Evolutionary conservation across 169 alveolate genomes (phyloP), one percentile per base, ranked within the genome.

Genomic region (Cryptosporidium tyzzeri): DNA sequence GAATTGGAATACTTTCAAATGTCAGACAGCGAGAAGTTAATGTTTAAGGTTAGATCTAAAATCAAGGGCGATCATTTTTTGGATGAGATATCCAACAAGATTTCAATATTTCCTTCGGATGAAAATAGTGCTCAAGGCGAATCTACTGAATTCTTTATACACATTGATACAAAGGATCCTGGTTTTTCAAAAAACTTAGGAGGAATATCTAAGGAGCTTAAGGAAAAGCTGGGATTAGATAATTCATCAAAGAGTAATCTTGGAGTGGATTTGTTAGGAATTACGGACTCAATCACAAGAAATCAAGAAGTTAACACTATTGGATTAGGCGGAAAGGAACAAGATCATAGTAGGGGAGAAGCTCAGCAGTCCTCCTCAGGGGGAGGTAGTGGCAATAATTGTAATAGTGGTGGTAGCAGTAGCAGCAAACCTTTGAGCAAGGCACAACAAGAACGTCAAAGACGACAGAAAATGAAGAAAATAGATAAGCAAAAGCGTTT

Each of bases 401-500:
- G 5, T 31, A n/a, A 23, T 14, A 29, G 10, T 9, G 67, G 9
- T 55, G 71, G 71, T n/a, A 39, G 23, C 21, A 29, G 71, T 21
- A 29, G 53, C 6, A 41, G 39, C 45, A 80, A 80, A 31, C 69
- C 89, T 31, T 18, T 80, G 37, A 80, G 65, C 9, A 80, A 80
- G 48, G 74, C 89, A 10, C 89, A 80, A 23, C 89, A 80, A 31
- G 89, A 80, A 10, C 73, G 89, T 41, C 89, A 62, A 55, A 80
- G 95, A 92, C 70, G 95, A 8, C 91, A 92, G 9, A 73, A 92
- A 12, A 71, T 93, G 74, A 94, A 93, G 71, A 75, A 85, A 37
- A 70, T 93, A 69, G 91, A 70, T 16, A 93, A 93, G 55, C 94
- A 93, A 80, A 93, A 94, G 59, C 68, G 95, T 26, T 68, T 93